A percentile compares a stretch with the other conserved stretches of the same genome.
These are phyloP conservation scores for Candida berthetii DNA, from an alignment of 805 yeast genomes.

Conservation along the genomic window DNA sequence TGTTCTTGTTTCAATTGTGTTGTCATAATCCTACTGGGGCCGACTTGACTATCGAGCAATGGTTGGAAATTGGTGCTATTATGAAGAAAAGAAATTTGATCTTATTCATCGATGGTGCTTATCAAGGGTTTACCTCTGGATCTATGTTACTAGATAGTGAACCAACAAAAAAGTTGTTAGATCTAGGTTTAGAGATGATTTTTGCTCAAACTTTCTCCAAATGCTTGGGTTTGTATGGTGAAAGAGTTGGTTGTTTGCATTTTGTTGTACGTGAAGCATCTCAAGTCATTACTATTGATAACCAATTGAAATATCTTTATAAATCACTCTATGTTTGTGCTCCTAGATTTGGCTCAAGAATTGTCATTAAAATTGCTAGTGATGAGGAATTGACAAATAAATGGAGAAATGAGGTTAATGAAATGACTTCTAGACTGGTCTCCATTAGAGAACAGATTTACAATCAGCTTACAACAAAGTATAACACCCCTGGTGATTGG, in stretches of 20 bases:
- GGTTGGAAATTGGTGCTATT: constrained; percentile 61
- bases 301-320: constrained; percentile 60
- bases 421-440: constrained; percentile 66
- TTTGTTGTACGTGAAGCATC: constrained; percentile 23
- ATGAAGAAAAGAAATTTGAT: constrained; percentile 47
- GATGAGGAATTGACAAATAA: constrained; percentile 44
- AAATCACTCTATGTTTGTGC: constrained; percentile 78
- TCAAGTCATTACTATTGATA: constrained; percentile 38
- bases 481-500: constrained; percentile 60
- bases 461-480: constrained; percentile 43
- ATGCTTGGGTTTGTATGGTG: constrained; percentile 83
- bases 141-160: constrained; percentile 60
- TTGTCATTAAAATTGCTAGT: constrained; percentile 61
- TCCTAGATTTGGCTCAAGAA: constrained; percentile 79
- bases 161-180: constrained; percentile 34
- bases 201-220: constrained; percentile 79
- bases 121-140: constrained; percentile 86
- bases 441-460: constrained; percentile 56
- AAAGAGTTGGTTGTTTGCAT: constrained; percentile 62
- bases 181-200: constrained; percentile 2
- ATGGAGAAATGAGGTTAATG: constrained; percentile 66
- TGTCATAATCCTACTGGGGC: constrained; percentile 89
- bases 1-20: constrained; percentile 63
- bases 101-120: constrained; percentile 79
- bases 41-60: constrained; percentile 67